Base-by-base conservation (phyloP, 805 yeast genomes). In the Saccharomycopsis babjevae region DNA sequence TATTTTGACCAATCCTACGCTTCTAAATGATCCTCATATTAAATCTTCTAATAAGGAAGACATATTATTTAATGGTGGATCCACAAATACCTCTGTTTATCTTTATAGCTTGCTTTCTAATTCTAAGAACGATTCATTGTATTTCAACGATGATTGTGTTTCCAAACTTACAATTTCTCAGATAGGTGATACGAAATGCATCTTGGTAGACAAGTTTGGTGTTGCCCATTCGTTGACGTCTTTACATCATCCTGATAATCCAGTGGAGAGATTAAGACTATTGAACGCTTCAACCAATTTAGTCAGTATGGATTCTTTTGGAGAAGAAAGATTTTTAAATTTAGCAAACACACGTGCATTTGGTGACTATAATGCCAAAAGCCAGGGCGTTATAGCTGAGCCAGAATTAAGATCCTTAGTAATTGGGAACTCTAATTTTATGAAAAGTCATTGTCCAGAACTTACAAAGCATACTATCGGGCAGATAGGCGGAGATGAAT, bases 301-400 rank as follows among this genome's bases (percentile, higher is more conserved):
- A 68, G 84, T 88, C 6, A 59, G 57, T 25, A 54, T 56, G 18
- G 98, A 93, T 70, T 86, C 97, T 2, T 93, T 92, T 75, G 99
- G 99, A 6, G 96, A 91, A 68, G 89, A 88, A 68, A 71, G 98
- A 61, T 92, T 85, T 67, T 67, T 82, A 61, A 80, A 84, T 65
- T 86, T 84, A 69, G 97, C 97, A 25, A 94, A 94, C 69, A 94
- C 99, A 1, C 79, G 99, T 65, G 79, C 97, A 1, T 94, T 94
- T 78, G 99, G 99, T 50, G 99, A 94, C 73, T 68, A 85, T 16
- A 76, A 79, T 30, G 96, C 84, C 59, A 94, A 94, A 72, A 78
- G 85, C 42, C 81, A 83, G 70, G 99, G 99, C 0, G 83, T 94
- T 1, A 79, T 92, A 0, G 89, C 97, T 15, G 98, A 94, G 73